These are phyloP conservation scores for Lagenidium giganteum DNA, from an alignment of 352 stramenopile genomes.

Conservation along the genomic window DNA sequence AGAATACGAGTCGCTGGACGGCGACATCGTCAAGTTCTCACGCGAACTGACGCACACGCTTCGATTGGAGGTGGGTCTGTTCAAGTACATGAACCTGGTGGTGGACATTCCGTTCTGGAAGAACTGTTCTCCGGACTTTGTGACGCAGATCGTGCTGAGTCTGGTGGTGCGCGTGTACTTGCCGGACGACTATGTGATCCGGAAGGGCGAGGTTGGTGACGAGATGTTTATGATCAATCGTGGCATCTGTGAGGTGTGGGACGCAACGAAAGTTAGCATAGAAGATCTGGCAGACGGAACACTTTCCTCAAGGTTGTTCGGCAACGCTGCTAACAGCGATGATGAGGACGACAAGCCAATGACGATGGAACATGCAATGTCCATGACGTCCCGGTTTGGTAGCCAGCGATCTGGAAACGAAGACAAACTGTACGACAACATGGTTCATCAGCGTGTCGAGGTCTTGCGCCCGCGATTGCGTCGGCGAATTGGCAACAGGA, in stretches of 20 bases:
- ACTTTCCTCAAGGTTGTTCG: too few relatives aligned
- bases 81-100: conserved; percentile 11
- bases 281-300: too few relatives aligned
- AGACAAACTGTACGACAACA: too few relatives aligned
- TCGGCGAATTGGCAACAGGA: too few relatives aligned
- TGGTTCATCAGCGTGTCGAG: too few relatives aligned
- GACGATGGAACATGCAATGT: conserved; percentile 19
- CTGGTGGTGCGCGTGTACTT: too few relatives aligned
- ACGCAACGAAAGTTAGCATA: too few relatives aligned
- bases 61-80: conserved; percentile 14
- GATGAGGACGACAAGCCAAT: conserved; percentile 8
- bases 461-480: too few relatives aligned
- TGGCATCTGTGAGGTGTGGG: conserved; percentile 22
- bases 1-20: conserved; percentile 19
- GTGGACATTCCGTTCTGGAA: conserved; percentile 13
- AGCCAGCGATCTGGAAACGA: too few relatives aligned
- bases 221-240: conserved; percentile 22
- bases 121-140: conserved; percentile 9
- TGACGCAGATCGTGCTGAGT: too few relatives aligned
- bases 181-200: conserved; percentile 23
- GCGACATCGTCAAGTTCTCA: conserved; percentile 7
- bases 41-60: conserved; percentile 17
- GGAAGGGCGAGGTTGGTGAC: conserved; percentile 8
- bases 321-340: background rate
- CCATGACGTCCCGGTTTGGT: conserved; percentile 15